Base-by-base conservation (phyloP, 2,329 filamentous ascomycete genomes). In the Cordyceps sp. region DNA sequence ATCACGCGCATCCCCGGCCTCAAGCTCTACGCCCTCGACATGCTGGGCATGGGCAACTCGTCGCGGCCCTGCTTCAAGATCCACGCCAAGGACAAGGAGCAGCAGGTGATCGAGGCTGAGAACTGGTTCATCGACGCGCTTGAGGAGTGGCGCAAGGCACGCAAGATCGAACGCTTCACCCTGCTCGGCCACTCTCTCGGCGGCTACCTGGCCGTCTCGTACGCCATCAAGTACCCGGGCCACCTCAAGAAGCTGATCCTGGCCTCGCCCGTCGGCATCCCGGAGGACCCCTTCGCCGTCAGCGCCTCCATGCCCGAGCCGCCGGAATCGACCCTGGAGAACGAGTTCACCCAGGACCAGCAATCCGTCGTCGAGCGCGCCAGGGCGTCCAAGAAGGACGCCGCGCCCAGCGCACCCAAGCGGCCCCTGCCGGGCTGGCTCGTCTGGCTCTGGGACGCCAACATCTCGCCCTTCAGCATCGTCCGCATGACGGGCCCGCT, bases 101-200 rank as follows among this genome's bases (percentile, higher is more conserved):
- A 69, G 26, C 86, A 88, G 51, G 86, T 92, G 39, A 64, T 67
- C 15, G 90, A 98, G 53, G 86, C 90, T 0, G 90, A 98, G 57
- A 75, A 73, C 45, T 98, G 84, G 83, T 98, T 98, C 47, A 72
- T 98, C 34, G 90, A 98, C 53, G 82, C 88, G 3, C 64, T 98
- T 6, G 90, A 98, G 50, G 90, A 98, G 54, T 98, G 90, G 90
- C 76, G 90, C 35, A 69, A 83, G 43, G 73, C 83, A 49, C 76
- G 78, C 40, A 86, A 88, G 26, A 82, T 98, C 31, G 85, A 98
- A 31, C 78, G 79, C 40, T 94, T 98, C 49, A 98, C 90, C 0
- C 65, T 98, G 4, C 66, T 96, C 7, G 90, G 88, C 1, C 90
- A 98, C 59, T 93, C 82, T 29, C 64, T 98, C 29, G 90, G 90